Conservation (phyloP, 331 rosid species). For the Quercus lobata region DNA sequence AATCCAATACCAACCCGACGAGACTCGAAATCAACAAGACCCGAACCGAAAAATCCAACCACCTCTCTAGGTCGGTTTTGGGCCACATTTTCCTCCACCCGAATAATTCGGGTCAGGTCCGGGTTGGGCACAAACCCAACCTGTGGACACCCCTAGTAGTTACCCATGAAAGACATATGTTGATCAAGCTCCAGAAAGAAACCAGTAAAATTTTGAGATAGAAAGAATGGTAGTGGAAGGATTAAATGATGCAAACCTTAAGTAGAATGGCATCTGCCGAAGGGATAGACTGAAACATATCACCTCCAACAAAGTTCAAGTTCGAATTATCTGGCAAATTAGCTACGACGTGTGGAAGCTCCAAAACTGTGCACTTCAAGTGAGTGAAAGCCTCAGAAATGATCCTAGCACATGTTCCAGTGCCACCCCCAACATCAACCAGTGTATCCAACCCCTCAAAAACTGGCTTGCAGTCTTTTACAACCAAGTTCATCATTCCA, state of each 20-base stretch:
- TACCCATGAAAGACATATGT: too few relatives aligned
- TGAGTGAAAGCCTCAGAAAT: slow-evolving; percentile 38
- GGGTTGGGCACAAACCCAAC: too few relatives aligned
- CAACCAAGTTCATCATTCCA: too few relatives aligned
- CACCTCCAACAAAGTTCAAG: slow-evolving; percentile 51
- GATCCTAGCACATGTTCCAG: slow-evolving; percentile 25
- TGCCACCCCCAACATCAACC: slow-evolving; percentile 51
- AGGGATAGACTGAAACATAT: slow-evolving; percentile 54
- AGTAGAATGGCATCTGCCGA: slow-evolving; percentile 46
- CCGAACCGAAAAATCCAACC: too few relatives aligned
- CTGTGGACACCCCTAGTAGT: too few relatives aligned
- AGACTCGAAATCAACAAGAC: too few relatives aligned
- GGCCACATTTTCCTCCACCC: too few relatives aligned
- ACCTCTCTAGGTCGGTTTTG: too few relatives aligned
- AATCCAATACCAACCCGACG: too few relatives aligned
- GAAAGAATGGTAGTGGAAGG: not conserved
- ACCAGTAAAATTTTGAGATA: not conserved
- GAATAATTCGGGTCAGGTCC: too few relatives aligned
- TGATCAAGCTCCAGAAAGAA: too few relatives aligned
- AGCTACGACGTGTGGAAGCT: slow-evolving; percentile 44
- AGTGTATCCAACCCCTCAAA: slow-evolving; percentile 38
- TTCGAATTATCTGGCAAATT: slow-evolving; percentile 10
- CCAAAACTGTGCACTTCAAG: slow-evolving; percentile 49
- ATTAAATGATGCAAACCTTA: slow-evolving; percentile 20
- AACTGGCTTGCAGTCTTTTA: not conserved